Base-by-base conservation (phyloP, 768 basidiomycete species). In the Tylopilus sp. region DNA sequence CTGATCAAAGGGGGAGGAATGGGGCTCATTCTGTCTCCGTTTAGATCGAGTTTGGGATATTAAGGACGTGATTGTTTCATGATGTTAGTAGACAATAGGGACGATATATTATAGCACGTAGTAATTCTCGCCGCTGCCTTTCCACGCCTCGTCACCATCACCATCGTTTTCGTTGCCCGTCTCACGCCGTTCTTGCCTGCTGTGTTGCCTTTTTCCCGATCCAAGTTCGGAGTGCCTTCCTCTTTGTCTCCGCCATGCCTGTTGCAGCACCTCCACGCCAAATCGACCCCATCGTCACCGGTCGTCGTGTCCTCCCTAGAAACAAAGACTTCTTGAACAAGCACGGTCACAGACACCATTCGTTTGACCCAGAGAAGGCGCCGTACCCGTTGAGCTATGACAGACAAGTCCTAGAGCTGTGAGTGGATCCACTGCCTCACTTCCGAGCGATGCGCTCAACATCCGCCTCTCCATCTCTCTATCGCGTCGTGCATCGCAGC, bases 321-420 rank as follows among this genome's bases (percentile, higher is more conserved):
- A 64, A 67, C 53, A 86, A 80, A 66, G 84, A 87, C 45, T 87
- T 86, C 63, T 63, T 78, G 38, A 64, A 70, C 58, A 86, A 84
- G 61, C 65, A 84, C 61, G 87, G 87, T 42, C 79, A 79, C 43
- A 76, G 75, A 49, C 83, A 86, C 54, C 89, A 89, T 64, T 75
- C 79, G 17, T 84, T 83, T 62, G 84, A 84, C 56, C 77, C 76
- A 34, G 85, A 87, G 65, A 89, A 90, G 72, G 89, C 86, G 3
- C 89, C 87, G 3, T 91, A 91, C 72, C 89, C 89, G 1, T 64
- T 87, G 33, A 84, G 81, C 24, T 90, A 89, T 65, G 84, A 88
- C 64, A 77, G 76, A 46, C 71, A 82, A 38, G 73, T 87, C 49
- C 71, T 89, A 37, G 86, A 89, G 61, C 71, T 87, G 88, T 89